A percentile compares a stretch with the other conserved stretches of the same genome.
These are phyloP conservation scores for Globisporangium yorkense DNA, from an alignment of 352 stramenopile species.

Conservation along the genomic window DNA sequence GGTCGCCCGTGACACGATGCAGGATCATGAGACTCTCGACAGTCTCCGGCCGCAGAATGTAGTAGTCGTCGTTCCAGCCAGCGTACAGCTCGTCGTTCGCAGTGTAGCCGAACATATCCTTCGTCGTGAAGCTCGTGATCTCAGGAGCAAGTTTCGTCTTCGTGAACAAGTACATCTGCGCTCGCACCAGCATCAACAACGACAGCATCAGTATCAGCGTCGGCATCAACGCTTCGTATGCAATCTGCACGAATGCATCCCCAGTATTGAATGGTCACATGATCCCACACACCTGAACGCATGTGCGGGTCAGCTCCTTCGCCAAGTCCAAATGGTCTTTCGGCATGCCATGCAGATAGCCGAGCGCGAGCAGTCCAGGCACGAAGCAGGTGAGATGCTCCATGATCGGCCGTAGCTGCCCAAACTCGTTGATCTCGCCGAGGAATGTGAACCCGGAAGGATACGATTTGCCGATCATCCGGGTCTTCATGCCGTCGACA, in stretches of 20 bases:
- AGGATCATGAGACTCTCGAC: slow-evolving; percentile 89
- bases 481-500: slow-evolving; percentile 37
- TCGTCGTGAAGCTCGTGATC: slow-evolving; percentile 49
- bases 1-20: slow-evolving; percentile 79
- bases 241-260: neutral
- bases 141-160: slow-evolving; percentile 66
- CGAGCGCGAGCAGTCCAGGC: slow-evolving; percentile 75
- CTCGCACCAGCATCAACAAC: neutral
- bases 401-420: slow-evolving; percentile 36
- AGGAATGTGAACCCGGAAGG: slow-evolving; percentile 39
- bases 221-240: neutral
- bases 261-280: too few relatives aligned
- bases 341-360: slow-evolving; percentile 45
- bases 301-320: slow-evolving; percentile 65
- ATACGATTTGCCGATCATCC: slow-evolving; percentile 33
- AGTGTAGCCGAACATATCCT: slow-evolving; percentile 8
- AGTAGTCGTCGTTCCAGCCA: slow-evolving; percentile 32
- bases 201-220: neutral
- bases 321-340: slow-evolving; percentile 56
- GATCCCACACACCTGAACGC: slow-evolving; percentile 35
- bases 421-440: slow-evolving; percentile 23
- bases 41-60: slow-evolving; percentile 82
- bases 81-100: slow-evolving; percentile 16
- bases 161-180: slow-evolving; percentile 67
- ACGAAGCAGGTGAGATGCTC: slow-evolving; percentile 89